Evolutionary conservation across 345 rosid species (phyloP).

Genomic region (rapeseed (Brassica napus)): Da-Ae NC_063450.1:45167001-45167500

Average conservation of each 20-base stretch:
- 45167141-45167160: background rate
- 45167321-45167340: slow-evolving; percentile 41
- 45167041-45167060: background rate
- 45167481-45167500: background rate
- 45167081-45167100: background rate
- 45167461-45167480: background rate
- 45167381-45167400: slow-evolving; percentile 51
- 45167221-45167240: background rate
- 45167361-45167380: background rate
- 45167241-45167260: slow-evolving; percentile 20
- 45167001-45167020: too few species aligned
- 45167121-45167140: background rate
- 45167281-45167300: slow-evolving; percentile 30
- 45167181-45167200: background rate
- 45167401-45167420: slow-evolving; percentile 40
- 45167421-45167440: slow-evolving; percentile 87
- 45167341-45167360: background rate
- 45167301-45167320: slow-evolving; percentile 44
- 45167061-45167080: background rate
- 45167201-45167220: background rate
- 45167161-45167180: background rate
- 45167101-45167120: background rate
- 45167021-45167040: background rate
- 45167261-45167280: slow-evolving; percentile 38
- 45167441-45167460: slow-evolving; percentile 70